A percentile compares a stretch with the other conserved stretches of the same genome.
Evolutionary conservation across 352 stramenopile genomes (phyloP).

Genomic region (Globisporangium alternatum): DNA sequence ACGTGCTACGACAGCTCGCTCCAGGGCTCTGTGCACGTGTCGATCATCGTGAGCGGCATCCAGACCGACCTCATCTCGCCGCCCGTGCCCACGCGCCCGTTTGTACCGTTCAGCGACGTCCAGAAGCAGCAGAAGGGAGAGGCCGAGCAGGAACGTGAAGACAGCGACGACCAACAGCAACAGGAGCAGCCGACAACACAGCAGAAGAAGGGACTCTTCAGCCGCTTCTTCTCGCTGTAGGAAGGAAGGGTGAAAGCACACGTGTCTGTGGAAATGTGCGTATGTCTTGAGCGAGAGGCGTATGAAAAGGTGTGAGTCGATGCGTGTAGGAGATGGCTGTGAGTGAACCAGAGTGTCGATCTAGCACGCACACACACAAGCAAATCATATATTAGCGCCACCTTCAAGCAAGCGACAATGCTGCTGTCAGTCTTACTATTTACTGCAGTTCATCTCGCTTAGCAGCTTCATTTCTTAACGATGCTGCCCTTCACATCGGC

Average conservation of each 20-base stretch:
- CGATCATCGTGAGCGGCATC: constrained; percentile 88
- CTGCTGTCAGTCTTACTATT: not conserved
- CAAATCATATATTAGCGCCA: constrained; percentile 11
- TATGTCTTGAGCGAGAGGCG: not conserved
- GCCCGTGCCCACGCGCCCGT: constrained; percentile 48
- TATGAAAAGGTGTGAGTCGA: not conserved
- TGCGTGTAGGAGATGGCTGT: too few relatives aligned
- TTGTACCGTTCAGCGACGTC: constrained; percentile 40
- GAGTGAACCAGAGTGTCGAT: too few relatives aligned
- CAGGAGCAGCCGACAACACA: constrained; percentile 20
- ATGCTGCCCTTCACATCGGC: not conserved
- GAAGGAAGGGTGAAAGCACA: not conserved
- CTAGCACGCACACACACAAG: not conserved
- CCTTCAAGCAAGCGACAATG: not conserved
- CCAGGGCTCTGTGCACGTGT: constrained; percentile 79
- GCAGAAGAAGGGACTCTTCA: constrained; percentile 55
- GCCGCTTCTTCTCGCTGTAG: constrained; percentile 73
- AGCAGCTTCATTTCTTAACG: not conserved
- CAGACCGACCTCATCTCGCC: constrained; percentile 83
- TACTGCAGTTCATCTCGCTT: not conserved
- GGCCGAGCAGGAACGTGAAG: constrained; percentile 14
- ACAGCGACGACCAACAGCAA: constrained; percentile 20
- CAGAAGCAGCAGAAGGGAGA: constrained; percentile 28
- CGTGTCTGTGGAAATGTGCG: constrained; percentile 2
- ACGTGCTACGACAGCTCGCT: constrained; percentile 85